Percentiles rank a stretch among this genome's conserved stretches.
Evolutionary conservation across 1,284 basidiomycete species (phyloP).

Genomic region (Schizophyllum commune): DNA sequence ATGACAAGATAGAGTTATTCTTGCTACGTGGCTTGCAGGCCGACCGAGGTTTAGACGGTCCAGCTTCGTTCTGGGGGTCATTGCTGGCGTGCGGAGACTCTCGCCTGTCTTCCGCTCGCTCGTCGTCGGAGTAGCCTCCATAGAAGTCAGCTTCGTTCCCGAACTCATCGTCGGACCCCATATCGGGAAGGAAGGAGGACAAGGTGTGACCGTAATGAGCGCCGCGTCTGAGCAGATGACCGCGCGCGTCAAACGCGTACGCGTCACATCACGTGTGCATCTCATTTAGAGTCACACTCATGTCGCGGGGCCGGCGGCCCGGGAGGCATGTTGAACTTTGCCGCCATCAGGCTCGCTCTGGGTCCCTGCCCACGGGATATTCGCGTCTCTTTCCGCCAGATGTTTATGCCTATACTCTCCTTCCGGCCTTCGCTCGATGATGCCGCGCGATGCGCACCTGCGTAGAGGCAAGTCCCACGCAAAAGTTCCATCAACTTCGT

Average conservation of each 20-base stretch:
- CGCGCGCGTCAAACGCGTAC: background rate
- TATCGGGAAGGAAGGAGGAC: background rate
- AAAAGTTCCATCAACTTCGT: too few relatives aligned
- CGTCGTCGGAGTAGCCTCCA: background rate
- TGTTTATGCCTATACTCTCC: too few relatives aligned
- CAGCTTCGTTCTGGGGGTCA: background rate
- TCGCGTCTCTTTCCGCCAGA: too few relatives aligned
- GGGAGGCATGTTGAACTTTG: background rate
- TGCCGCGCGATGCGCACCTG: too few relatives aligned
- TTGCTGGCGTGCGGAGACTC: background rate
- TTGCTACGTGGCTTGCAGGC: background rate
- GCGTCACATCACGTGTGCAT: background rate
- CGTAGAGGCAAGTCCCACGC: too few relatives aligned
- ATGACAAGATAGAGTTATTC: background rate
- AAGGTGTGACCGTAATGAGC: background rate
- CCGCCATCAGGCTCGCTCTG: slow-evolving; percentile 18
- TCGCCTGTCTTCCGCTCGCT: background rate
- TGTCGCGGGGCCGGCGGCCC: background rate
- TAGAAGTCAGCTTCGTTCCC: background rate
- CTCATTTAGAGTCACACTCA: too few relatives aligned
- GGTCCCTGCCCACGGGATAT: too few relatives aligned
- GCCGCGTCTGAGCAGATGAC: background rate
- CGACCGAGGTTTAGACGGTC: background rate
- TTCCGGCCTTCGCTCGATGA: too few relatives aligned
- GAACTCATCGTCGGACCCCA: background rate